A percentile compares a stretch with the other conserved stretches of the same genome.
phyloP scores from a whole-genome alignment of 306 rosid genomes.

The Echinosophora koreensis region DNA sequence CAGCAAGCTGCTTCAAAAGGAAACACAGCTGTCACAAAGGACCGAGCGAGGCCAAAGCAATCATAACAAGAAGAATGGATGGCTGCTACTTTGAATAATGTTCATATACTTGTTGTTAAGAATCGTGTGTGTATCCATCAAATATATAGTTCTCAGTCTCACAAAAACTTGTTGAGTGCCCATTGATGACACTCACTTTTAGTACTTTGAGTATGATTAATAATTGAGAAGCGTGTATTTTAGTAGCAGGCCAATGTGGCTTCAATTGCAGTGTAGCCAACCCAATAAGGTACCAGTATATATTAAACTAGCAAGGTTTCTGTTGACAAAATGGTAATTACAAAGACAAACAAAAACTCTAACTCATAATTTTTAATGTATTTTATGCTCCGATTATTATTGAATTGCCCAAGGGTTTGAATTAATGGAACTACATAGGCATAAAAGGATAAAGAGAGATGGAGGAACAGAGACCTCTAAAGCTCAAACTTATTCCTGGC shows the following conservation, averaged over 20 bases:
- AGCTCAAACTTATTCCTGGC: too few species aligned
- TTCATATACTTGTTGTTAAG: background rate
- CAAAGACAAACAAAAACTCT: too few species aligned
- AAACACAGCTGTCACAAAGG: background rate
- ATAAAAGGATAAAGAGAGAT: too few species aligned
- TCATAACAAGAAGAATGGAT: conserved; percentile 15
- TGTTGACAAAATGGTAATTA: background rate
- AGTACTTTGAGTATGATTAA: background rate
- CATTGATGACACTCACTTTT: background rate
- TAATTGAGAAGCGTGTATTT: background rate
- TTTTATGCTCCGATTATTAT: background rate
- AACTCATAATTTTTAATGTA: background rate
- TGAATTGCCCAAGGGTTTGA: background rate
- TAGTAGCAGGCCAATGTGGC: background rate
- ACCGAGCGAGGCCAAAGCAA: conserved; percentile 24
- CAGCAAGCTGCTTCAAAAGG: conserved; percentile 30
- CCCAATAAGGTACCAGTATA: too few species aligned
- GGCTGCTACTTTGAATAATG: conserved; percentile 35
- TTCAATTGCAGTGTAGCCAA: background rate
- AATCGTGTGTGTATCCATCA: background rate
- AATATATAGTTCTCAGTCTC: background rate
- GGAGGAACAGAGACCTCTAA: too few species aligned
- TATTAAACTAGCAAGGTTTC: too few species aligned
- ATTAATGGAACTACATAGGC: background rate
- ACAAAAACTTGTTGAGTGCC: background rate